Conservation (phyloP, 169 alveolate genomes). For the Plasmodium falciparum region DNA sequence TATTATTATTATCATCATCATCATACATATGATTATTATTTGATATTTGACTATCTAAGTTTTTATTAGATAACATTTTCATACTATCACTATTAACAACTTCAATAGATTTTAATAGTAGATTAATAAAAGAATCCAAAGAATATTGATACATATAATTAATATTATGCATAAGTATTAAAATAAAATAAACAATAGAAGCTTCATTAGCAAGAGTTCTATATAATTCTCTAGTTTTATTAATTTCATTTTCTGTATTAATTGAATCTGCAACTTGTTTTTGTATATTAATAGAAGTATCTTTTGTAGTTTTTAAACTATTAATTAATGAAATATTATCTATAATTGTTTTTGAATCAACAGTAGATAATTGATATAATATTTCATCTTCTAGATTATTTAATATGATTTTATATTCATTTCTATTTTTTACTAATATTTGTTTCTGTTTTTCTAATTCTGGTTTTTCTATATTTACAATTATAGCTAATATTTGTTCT, state of each 20-base stretch:
- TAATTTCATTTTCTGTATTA: conserved; percentile 93
- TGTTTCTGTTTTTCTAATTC: conserved; percentile 95
- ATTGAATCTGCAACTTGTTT: conserved; percentile 90
- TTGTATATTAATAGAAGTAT: conserved; percentile 93
- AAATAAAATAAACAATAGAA: conserved; percentile 96
- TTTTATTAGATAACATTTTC: conserved; percentile 51
- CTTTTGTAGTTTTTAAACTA: conserved; percentile 94
- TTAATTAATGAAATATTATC: conserved; percentile 94
- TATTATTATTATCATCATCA: conserved; percentile 87
- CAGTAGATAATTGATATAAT: conserved; percentile 94
- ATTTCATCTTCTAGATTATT: conserved; percentile 94
- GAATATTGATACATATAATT: conserved; percentile 98
- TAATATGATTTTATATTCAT: conserved; percentile 94
- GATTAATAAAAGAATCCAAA: conserved; percentile 93
- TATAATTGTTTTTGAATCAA: conserved; percentile 95
- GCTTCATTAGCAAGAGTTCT: conserved; percentile 97
- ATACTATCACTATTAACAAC: conserved; percentile 80
- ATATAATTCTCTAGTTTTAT: conserved; percentile 95
- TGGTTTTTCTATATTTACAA: conserved; percentile 96
- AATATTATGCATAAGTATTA: conserved; percentile 94
- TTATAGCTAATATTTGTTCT: conserved; percentile 95
- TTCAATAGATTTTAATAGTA: conserved; percentile 89
- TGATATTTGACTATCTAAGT: conserved; percentile 78
- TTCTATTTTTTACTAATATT: conserved; percentile 93
- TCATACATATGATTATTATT: conserved; percentile 88